Percentiles rank a stretch among this genome's conserved stretches.
These are phyloP conservation scores for Leishmania aethiopica DNA, from an alignment of 208 protist species.

Conservation along the genomic window DNA sequence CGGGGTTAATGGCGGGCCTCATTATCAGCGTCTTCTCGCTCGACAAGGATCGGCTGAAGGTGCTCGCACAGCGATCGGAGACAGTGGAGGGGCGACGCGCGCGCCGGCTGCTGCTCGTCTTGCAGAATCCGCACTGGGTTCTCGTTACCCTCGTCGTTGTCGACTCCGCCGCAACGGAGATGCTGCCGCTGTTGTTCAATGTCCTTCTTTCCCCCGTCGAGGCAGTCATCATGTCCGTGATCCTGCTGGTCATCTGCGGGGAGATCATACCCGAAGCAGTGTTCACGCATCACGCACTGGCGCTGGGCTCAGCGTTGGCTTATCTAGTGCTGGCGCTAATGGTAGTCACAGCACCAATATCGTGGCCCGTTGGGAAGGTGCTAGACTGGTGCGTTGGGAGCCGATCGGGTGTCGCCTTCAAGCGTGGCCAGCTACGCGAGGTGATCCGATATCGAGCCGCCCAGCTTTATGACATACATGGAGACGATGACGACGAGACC, in stretches of 20 bases:
- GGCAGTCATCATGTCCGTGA: conserved; percentile 60
- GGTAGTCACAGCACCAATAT: conserved; percentile 57
- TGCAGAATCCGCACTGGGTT: conserved; percentile 68
- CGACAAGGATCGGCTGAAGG: conserved; percentile 53
- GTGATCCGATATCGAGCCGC: conserved; percentile 48
- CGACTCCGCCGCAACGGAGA: conserved; percentile 61
- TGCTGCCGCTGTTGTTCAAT: conserved; percentile 75
- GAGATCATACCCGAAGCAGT: conserved; percentile 82
- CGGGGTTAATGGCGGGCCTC: conserved; percentile 62
- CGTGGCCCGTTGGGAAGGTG: conserved; percentile 72
- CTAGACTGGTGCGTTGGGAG: conserved; percentile 68
- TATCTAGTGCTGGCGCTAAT: conserved; percentile 60
- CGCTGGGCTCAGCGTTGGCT: conserved; percentile 45
- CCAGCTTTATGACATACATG: conserved; percentile 15
- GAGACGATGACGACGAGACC: conserved; percentile 10
- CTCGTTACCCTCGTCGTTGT: conserved; percentile 70
- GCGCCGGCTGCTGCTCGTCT: conserved; percentile 47
- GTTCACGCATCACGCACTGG: conserved; percentile 67
- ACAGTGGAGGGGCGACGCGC: conserved; percentile 45
- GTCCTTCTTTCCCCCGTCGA: conserved; percentile 51
- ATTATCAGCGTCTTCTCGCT: conserved; percentile 78
- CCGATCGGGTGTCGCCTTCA: conserved; percentile 53
- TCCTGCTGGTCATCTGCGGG: conserved; percentile 62
- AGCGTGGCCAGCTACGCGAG: conserved; percentile 61
- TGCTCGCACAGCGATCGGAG: conserved; percentile 32